Conservation (phyloP, 805 yeast species). For the Candida adriatica region DNA sequence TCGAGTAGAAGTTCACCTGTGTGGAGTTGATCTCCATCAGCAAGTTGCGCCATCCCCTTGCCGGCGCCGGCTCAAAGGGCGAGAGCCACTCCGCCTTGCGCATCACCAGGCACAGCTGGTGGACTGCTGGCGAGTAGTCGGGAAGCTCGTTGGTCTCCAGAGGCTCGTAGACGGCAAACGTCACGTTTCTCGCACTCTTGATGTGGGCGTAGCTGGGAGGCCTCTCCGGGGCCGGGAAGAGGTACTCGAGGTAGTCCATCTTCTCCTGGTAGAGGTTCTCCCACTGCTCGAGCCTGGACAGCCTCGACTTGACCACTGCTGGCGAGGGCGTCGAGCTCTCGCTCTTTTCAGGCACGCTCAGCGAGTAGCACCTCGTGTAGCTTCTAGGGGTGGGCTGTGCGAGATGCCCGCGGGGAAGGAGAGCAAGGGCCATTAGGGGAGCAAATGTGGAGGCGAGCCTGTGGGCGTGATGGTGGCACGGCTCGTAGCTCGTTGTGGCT, state of each 20-base stretch:
- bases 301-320: too few relatives aligned
- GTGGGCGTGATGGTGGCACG: too few relatives aligned
- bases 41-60: conserved; percentile 63
- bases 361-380: too few relatives aligned
- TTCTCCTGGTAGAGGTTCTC: conserved; percentile 1
- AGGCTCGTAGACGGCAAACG: conserved; percentile 31
- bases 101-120: conserved; percentile 47
- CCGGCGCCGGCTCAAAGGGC: conserved; percentile 65
- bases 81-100: conserved; percentile 72
- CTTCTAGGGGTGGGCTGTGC: too few relatives aligned
- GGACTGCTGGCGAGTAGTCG: conserved; percentile 55
- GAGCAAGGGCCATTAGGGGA: too few relatives aligned
- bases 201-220: conserved; percentile 13
- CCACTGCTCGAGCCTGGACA: neutral
- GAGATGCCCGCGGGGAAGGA: too few relatives aligned
- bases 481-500: neutral
- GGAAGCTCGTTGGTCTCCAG: conserved; percentile 41
- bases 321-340: too few relatives aligned
- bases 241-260: conserved; percentile 15
- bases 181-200: conserved; percentile 8
- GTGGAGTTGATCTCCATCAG: conserved; percentile 80
- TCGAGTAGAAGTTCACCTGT: conserved; percentile 63
- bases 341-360: too few relatives aligned
- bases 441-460: too few relatives aligned
- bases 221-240: conserved; percentile 11